phyloP scores from a whole-genome alignment of 2,329 filamentous ascomycete species.

The Herpomyces periplanetae region DNA sequence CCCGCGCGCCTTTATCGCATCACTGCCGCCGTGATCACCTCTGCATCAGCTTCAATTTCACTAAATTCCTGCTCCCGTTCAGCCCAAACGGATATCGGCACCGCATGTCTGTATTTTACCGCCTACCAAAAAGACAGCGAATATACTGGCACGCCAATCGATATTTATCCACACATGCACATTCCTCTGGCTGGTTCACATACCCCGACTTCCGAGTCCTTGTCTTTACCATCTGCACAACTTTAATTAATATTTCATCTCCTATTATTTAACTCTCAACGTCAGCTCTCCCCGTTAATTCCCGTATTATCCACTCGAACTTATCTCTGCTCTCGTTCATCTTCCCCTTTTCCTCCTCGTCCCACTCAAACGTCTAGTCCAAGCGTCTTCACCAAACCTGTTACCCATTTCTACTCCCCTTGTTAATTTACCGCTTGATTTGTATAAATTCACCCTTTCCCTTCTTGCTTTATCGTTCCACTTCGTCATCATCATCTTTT shows the following conservation, averaged over 20 bases:
- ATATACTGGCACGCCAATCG: too few species aligned
- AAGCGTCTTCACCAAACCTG: constrained; percentile 9
- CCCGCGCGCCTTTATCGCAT: too few species aligned
- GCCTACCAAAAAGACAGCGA: too few species aligned
- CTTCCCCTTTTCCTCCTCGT: constrained; percentile 9
- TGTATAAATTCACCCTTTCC: constrained; percentile 3
- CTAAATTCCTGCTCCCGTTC: too few species aligned
- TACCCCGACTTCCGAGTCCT: too few species aligned
- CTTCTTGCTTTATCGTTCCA: constrained; percentile 5
- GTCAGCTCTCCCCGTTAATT: constrained; percentile 2
- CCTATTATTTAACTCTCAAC: constrained; percentile 8
- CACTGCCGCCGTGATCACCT: too few species aligned
- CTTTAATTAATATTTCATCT: constrained; percentile 1
- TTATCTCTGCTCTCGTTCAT: constrained; percentile 9
- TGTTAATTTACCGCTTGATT: constrained; percentile 5
- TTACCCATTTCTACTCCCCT: constrained; percentile 4
- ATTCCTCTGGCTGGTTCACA: too few species aligned
- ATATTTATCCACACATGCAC: too few species aligned
- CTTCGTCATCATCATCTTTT: constrained; percentile 1
- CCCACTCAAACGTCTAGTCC: constrained; percentile 11
- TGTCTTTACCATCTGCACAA: too few species aligned
- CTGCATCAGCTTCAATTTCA: too few species aligned
- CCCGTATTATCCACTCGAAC: constrained; percentile 6
- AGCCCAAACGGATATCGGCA: too few species aligned
- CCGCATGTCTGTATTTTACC: too few species aligned